Base-by-base conservation (phyloP, 495 filamentous ascomycete genomes). In the Aspergillus bertholletiae region DNA sequence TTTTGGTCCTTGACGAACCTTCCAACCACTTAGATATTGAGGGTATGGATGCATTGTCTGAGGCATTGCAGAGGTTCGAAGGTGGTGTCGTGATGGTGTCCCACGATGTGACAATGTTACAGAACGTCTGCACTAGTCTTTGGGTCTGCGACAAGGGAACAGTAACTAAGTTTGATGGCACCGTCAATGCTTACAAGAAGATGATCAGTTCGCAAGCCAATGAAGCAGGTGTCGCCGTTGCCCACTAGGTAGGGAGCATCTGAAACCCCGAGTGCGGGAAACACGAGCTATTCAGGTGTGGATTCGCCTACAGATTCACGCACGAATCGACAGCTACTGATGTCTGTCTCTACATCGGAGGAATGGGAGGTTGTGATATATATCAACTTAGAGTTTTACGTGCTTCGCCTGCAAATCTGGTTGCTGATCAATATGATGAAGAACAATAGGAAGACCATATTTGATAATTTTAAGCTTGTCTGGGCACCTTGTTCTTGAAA, bases 21-120 rank as follows among this genome's bases (percentile, higher is more conserved):
- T 94, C 89, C 49, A 99, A 99, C 75, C 94, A 99, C 63, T 75
- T 99, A 64, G 94, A 99, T 83, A 97, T 99, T 62, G 94, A 99
- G 69, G 94, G 95, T 53, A 99, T 99, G 94, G 94, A 99, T 74
- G 94, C 95, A 11, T 72, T 99, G 15, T 83, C 87, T 1, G 82
- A 85, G 35, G 94, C 95, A 22, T 79, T 99, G 46, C 79, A 83
- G 59, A 82, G 85, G 55, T 99, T 97, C 71, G 80, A 95, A 72
- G 94, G 94, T 40, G 94, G 94, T 59, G 92, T 97, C 57, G 77
- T 99, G 49, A 97, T 99, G 92, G 94, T 99, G 37, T 94, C 89
- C 54, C 94, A 99, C 84, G 94, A 99, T 69, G 95, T 99, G 32
- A 97, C 95, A 0, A 97, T 97, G 93, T 70, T 97, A 65, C 91